Conservation (phyloP, 73 alveolate genomes). For the Tetrahymena thermophila region DNA sequence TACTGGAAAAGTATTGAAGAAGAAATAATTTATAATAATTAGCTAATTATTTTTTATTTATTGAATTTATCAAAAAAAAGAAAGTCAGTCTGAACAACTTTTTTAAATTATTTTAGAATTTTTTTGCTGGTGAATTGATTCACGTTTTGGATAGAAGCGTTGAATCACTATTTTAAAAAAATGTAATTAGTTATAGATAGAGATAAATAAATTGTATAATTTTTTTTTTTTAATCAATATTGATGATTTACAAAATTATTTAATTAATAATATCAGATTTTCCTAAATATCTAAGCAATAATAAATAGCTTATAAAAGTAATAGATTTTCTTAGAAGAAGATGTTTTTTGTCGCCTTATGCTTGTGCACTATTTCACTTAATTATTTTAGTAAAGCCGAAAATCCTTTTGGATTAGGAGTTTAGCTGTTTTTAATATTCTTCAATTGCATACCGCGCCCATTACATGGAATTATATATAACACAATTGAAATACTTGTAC, state of each 20-base stretch:
- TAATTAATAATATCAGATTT: not conserved
- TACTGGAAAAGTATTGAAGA: too few relatives aligned
- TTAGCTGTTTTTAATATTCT: not conserved
- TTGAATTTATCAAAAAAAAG: too few relatives aligned
- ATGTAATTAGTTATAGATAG: not conserved
- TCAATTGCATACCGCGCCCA: not conserved
- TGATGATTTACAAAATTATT: not conserved
- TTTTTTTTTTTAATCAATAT: too few relatives aligned
- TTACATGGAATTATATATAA: not conserved
- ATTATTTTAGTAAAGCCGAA: not conserved
- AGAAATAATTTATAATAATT: too few relatives aligned
- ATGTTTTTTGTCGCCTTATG: not conserved
- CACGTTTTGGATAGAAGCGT: too few relatives aligned
- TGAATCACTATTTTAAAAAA: too few relatives aligned
- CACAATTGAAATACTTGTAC: not conserved
- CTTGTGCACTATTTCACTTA: not conserved
- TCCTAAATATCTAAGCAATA: not conserved
- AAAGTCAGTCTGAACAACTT: too few relatives aligned
- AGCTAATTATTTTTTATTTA: too few relatives aligned
- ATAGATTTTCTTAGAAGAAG: not conserved
- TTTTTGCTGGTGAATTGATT: too few relatives aligned
- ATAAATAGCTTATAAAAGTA: not conserved
- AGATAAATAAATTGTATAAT: too few relatives aligned
- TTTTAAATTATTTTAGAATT: too few relatives aligned
- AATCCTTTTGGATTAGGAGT: not conserved